phyloP scores from a whole-genome alignment of 2,329 filamentous ascomycete genomes.

The Xenosphaeropsis pyriputrescens region DNA sequence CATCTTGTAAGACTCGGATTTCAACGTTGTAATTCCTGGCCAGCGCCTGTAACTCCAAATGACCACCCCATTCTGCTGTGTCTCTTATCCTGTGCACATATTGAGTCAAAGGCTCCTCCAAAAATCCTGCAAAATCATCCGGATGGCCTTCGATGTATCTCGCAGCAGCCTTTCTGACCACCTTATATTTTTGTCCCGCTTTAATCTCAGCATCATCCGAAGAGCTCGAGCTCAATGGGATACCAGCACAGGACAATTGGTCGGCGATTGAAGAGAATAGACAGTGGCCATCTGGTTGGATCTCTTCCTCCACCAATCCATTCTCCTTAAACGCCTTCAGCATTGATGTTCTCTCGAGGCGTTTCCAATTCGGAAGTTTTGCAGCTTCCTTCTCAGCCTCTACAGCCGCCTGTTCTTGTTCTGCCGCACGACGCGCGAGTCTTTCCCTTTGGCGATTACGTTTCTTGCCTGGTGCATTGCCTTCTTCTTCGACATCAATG shows the following conservation, averaged over 20 bases:
- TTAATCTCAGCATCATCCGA: slow-evolving; percentile 16
- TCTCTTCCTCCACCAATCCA: slow-evolving; percentile 58
- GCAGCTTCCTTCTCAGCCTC: slow-evolving; percentile 64
- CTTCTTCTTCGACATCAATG: slow-evolving; percentile 2
- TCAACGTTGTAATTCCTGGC: slow-evolving; percentile 66
- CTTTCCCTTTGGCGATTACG: slow-evolving; percentile 86
- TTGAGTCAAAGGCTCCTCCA: slow-evolving; percentile 62
- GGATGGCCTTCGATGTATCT: slow-evolving; percentile 59
- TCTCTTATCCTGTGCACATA: slow-evolving; percentile 69
- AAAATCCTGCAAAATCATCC: slow-evolving; percentile 74
- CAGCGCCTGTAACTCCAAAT: slow-evolving; percentile 77
- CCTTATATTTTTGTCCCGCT: slow-evolving; percentile 40
- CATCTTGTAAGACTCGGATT: slow-evolving; percentile 78
- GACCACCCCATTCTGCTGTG: slow-evolving; percentile 92
- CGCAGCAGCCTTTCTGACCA: slow-evolving; percentile 57
- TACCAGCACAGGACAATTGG: slow-evolving; percentile 45
- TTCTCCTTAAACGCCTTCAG: slow-evolving; percentile 46
- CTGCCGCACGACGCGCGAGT: slow-evolving; percentile 75
- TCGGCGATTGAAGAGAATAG: slow-evolving; percentile 85
- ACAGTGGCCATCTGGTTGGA: slow-evolving; percentile 87
- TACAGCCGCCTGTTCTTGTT: slow-evolving; percentile 54
- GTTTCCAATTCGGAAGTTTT: slow-evolving; percentile 57
- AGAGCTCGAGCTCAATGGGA: slow-evolving; percentile 23
- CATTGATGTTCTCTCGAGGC: slow-evolving; percentile 58
- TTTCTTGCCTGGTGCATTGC: slow-evolving; percentile 33